A percentile compares a stretch with the other conserved stretches of the same genome.
These are phyloP conservation scores for Penicillium cinerascens DNA, from an alignment of 495 filamentous ascomycete species.

Conservation along the genomic window DNA sequence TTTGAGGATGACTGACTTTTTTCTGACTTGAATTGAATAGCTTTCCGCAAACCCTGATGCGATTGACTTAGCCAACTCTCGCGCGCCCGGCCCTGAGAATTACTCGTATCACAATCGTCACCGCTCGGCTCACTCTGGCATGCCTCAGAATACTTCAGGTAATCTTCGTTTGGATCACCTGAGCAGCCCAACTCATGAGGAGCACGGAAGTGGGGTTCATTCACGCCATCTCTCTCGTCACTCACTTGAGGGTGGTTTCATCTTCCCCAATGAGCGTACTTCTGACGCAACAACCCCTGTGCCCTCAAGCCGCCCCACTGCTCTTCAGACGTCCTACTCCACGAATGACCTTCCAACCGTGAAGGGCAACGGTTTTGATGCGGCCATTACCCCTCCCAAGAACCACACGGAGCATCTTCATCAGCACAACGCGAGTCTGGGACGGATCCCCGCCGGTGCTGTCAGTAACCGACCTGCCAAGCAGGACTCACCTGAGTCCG, in stretches of 20 bases:
- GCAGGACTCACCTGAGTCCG: constrained; percentile 56
- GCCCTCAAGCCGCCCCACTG: constrained; percentile 30
- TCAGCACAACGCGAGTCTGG: constrained; percentile 77
- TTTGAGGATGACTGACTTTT: not conserved
- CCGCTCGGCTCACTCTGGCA: constrained; percentile 73
- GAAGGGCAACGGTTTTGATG: constrained; percentile 54
- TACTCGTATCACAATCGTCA: constrained; percentile 71
- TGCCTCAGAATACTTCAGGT: constrained; percentile 60
- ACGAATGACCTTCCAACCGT: constrained; percentile 86
- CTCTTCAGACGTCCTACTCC: constrained; percentile 81
- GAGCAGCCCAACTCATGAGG: constrained; percentile 20
- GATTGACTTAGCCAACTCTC: constrained; percentile 72
- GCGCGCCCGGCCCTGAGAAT: constrained; percentile 60
- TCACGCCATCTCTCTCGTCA: constrained; percentile 42
- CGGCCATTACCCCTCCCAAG: constrained; percentile 55
- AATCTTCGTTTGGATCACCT: constrained; percentile 36
- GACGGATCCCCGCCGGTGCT: constrained; percentile 65
- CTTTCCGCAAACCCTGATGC: constrained; percentile 79
- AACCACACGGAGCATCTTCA: constrained; percentile 73
- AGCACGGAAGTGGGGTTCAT: constrained; percentile 15
- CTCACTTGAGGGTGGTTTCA: constrained; percentile 54
- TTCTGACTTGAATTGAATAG: constrained; percentile 41
- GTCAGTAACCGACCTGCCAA: constrained; percentile 60
- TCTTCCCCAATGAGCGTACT: constrained; percentile 29
- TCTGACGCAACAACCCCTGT: constrained; percentile 25